Evolutionary conservation across 352 stramenopile species (phyloP), one percentile per base, ranked within the genome.

Genomic region (Phytophthora aleatoria): DNA sequence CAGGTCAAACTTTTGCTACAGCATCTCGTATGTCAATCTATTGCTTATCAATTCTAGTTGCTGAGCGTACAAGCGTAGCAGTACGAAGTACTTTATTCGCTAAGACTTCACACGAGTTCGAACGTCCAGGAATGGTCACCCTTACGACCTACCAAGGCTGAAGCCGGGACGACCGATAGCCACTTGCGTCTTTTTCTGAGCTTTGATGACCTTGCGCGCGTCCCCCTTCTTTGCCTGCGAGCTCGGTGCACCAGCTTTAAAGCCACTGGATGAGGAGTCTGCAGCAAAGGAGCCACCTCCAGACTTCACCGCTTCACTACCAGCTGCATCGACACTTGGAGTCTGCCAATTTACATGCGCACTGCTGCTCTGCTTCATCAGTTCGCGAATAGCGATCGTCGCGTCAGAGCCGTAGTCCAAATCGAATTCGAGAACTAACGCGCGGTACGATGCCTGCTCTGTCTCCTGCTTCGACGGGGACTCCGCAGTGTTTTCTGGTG

Each of bases 331-430:
- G 0, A 36, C 51, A 36, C 11, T 66, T 0, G 38, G 30, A n/a
- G 57, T 62, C 57, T 90, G 76, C 76, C 79, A 85, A 57, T 89
- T 84, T 16, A 91, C 79, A 57, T 91, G 74, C 28, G 83, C 72
- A 50, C 76, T 97, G 77, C 71, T 98, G 76, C 70, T 97, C 70
- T 83, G 81, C 73, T 98, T 98, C 65, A 96, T 96, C n/a, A 99
- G 71, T 61, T 98, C 95, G 38, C 95, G 81, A 20, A 98, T 72
- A 24, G 92, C 94, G 63, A 98, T 97, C 12, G 93, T 99, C 10
- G 96, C 96, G 78, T 99, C 81, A 2, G 76, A 87, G 20, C 77
- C 80, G 45, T 84, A 85, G 15, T 77, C 76, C 28, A 92, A 67
- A 27, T 76, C 74, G 44, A 92, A 92, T 45, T 83, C 71, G 8